phyloP scores from a whole-genome alignment of 2,329 filamentous ascomycete genomes.

The Helicocarpus griseus region DNA sequence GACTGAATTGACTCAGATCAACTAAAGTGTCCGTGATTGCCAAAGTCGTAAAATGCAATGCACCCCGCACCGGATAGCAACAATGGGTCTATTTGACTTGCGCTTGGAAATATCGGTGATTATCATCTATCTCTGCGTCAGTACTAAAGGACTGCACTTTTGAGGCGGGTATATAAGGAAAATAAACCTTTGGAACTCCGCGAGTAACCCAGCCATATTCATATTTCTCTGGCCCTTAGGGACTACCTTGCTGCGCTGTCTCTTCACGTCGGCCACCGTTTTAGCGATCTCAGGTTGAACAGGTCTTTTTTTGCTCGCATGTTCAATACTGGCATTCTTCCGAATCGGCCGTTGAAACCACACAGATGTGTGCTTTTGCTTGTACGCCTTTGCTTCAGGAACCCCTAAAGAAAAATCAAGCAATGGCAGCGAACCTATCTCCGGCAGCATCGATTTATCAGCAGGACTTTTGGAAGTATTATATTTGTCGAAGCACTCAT shows the following conservation, averaged over 20 bases:
- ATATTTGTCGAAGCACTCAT: constrained; percentile 1
- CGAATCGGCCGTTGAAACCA: background rate
- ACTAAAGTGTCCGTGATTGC: no score
- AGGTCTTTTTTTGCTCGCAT: background rate
- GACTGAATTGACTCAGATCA: no score
- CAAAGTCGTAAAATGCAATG: background rate
- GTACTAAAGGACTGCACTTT: background rate
- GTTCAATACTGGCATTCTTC: background rate
- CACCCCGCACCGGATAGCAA: background rate
- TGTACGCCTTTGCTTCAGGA: constrained; percentile 3
- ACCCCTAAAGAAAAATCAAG: constrained; percentile 2
- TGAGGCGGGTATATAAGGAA: background rate
- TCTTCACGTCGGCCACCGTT: constrained; percentile 7
- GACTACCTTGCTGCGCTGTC: background rate
- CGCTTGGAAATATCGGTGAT: background rate
- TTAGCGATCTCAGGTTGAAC: background rate
- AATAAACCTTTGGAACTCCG: constrained; percentile 20
- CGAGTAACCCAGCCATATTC: constrained; percentile 21
- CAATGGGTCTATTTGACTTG: background rate
- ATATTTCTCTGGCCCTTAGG: constrained; percentile 19
- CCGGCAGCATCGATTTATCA: no score
- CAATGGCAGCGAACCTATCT: background rate
- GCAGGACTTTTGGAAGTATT: background rate
- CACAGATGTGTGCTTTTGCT: background rate
- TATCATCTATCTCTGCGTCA: background rate